Base-by-base conservation (phyloP, 2,329 filamentous ascomycete species). In the Phyllosticta paracitricarpa region DNA sequence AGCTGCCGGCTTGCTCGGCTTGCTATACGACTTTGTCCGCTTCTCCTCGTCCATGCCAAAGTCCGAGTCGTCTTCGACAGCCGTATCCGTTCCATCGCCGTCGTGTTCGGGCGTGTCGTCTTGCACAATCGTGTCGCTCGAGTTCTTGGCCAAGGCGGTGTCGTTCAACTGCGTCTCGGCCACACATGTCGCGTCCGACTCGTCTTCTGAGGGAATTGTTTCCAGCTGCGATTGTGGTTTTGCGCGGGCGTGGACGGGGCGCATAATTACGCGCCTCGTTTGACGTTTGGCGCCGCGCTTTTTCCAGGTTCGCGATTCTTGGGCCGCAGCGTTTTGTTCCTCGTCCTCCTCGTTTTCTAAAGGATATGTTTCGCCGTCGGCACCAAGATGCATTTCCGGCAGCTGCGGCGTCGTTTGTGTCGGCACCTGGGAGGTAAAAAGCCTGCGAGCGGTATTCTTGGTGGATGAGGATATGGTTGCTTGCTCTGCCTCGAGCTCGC, bases 251-350 rank as follows among this genome's bases (percentile, higher is more conserved):
- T 65, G 57, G 48, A 63, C 61, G 51, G 51, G 65, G 67, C 65
- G 64, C 72, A 71, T 89, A 63, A 86, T 91, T 61, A 83, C 80
- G 56, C 81, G 78, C 64, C 86, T 80, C 2, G 89, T 93, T 61
- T 89, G 90, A 63, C 89, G 81, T 78, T 94, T 94, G 71, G 89
- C 82, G 0, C 89, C 89, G 77, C 89, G 89, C 81, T 94, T 94
- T 79, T 92, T 93, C 78, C 82, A 93, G 1, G 83, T 74, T 59
- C 80, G 83, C 48, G 85, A 71, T 2, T 85, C 85, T 64, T 82
- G 78, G 66, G 84, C 76, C n/a, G 77, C 78, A 58, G 78, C 83
- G 14, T 59, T 56, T 22, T 68, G 68, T n/a, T 73, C 70, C 3
- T 71, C 69, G 0, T 77, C 74, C 48, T 82, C 80, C n/a, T 82